Evolutionary conservation across 805 yeast genomes (phyloP).

Genomic region (Candida chauliodis): DNA sequence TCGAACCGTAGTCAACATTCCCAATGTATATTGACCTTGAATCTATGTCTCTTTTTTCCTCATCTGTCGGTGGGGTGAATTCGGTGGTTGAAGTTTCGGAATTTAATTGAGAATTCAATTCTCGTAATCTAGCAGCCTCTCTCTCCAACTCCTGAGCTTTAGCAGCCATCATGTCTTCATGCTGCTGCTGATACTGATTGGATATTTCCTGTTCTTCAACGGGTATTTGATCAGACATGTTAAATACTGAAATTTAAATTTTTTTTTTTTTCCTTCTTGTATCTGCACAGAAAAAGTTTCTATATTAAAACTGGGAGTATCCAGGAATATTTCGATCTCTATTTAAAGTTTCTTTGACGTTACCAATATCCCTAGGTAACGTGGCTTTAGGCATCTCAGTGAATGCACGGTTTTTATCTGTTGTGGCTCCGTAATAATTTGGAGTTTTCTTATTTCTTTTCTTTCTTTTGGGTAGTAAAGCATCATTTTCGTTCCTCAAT

Average conservation of each 20-base stretch:
- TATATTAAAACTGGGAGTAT: conserved; percentile 5
- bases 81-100: conserved; percentile 8
- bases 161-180: conserved; percentile 2
- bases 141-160: conserved; percentile 53
- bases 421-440: conserved; percentile 17
- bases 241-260: not conserved
- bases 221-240: conserved; percentile 31
- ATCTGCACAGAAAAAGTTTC: not conserved
- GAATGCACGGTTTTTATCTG: conserved; percentile 12
- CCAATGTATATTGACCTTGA: conserved; percentile 78
- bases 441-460: conserved; percentile 13
- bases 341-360: conserved; percentile 17
- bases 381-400: conserved; percentile 5
- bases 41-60: conserved; percentile 63
- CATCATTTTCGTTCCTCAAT: conserved; percentile 27
- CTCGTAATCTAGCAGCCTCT: conserved; percentile 61
- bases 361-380: conserved; percentile 23
- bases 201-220: conserved; percentile 16
- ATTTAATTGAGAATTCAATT: conserved; percentile 43
- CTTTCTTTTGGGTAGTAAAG: conserved; percentile 21
- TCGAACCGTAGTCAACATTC: conserved; percentile 74
- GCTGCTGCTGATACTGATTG: not conserved
- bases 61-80: conserved; percentile 17
- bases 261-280: conserved; percentile 3
- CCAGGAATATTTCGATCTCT: conserved; percentile 18